These are phyloP conservation scores for Mikania micrantha DNA, from an alignment of 129 eudicot species.

Conservation along the genomic window DNA sequence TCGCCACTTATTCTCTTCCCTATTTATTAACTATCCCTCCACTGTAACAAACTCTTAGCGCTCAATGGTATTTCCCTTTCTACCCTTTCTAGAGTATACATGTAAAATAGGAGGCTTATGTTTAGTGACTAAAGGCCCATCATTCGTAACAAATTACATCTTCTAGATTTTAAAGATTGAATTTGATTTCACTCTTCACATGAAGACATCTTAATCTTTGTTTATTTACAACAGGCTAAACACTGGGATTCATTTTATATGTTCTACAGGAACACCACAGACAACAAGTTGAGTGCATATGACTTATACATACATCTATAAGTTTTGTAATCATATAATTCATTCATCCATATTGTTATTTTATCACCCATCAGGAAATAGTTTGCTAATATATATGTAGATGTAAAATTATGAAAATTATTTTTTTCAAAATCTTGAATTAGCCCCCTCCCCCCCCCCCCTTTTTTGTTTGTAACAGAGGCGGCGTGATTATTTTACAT, in stretches of 20 bases:
- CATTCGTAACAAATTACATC: too few relatives aligned
- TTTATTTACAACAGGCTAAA: conserved; percentile 57
- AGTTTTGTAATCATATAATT: conserved; percentile 3
- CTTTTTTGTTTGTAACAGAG: not conserved
- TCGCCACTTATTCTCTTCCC: too few relatives aligned
- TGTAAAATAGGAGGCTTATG: too few relatives aligned
- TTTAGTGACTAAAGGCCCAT: too few relatives aligned
- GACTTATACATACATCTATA: not conserved
- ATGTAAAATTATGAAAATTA: not conserved
- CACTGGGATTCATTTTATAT: conserved; percentile 93
- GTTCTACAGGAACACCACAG: conserved; percentile 96
- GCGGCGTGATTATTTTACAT: not conserved
- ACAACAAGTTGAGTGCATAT: conserved; percentile 68
- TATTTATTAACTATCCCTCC: too few relatives aligned
- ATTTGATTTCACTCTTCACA: not conserved
- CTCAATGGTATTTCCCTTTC: too few relatives aligned
- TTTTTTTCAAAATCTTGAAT: not conserved
- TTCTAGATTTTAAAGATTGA: not conserved
- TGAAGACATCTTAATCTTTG: not conserved
- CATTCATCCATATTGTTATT: not conserved
- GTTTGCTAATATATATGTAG: not conserved
- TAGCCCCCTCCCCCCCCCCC: too few relatives aligned
- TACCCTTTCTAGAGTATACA: too few relatives aligned
- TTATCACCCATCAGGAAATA: not conserved
- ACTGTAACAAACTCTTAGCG: too few relatives aligned